Evolutionary conservation across 331 rosid genomes (phyloP).

Genomic region (Quercus tomentella): DNA sequence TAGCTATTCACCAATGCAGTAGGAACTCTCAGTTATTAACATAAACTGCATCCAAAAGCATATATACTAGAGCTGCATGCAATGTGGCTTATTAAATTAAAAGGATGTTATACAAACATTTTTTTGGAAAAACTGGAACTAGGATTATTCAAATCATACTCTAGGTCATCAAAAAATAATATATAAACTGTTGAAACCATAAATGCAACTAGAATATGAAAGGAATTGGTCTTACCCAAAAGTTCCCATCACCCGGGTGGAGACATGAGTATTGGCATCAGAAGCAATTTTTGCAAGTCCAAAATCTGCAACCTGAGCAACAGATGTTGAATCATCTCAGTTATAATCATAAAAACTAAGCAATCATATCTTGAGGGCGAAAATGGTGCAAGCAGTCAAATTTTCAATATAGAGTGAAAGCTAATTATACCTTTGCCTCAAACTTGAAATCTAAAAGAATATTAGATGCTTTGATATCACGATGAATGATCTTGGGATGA

Average conservation of each 20-base stretch:
- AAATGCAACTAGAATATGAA: neutral
- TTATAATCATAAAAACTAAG: neutral
- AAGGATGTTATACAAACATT: neutral
- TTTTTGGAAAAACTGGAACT: neutral
- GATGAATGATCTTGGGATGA: conserved; percentile 91
- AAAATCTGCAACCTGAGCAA: conserved; percentile 79
- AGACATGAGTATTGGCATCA: conserved; percentile 76
- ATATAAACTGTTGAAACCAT: neutral
- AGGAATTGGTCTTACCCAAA: conserved; percentile 60
- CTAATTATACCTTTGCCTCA: conserved; percentile 36
- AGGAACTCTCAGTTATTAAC: neutral
- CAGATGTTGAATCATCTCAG: neutral
- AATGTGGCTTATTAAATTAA: neutral
- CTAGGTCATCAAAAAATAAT: neutral
- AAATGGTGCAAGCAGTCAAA: neutral
- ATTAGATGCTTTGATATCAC: conserved; percentile 83
- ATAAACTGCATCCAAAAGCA: neutral
- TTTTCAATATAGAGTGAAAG: neutral
- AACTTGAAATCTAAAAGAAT: conserved; percentile 81
- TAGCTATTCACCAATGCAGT: neutral
- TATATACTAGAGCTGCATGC: neutral
- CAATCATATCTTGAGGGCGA: neutral
- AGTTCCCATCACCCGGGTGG: conserved; percentile 95
- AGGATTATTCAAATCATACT: neutral
- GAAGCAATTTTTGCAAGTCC: conserved; percentile 84